Percentiles rank a stretch among this genome's conserved stretches.
Conservation (phyloP, 495 filamentous ascomycete species). For the Astrocystis sublimbata region DNA sequence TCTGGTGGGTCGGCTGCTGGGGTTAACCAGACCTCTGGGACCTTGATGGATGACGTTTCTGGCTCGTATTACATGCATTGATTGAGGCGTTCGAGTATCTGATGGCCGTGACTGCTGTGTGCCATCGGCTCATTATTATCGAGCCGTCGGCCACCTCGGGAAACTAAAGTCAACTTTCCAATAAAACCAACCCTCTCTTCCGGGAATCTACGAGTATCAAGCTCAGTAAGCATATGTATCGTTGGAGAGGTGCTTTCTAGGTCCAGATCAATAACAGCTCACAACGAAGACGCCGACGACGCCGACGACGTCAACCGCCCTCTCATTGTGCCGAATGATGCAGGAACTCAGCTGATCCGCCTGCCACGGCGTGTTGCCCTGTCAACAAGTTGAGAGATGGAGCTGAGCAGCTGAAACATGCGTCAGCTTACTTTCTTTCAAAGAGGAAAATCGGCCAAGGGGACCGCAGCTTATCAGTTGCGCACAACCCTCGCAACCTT, state of each 20-base stretch:
- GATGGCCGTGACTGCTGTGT: too few species aligned
- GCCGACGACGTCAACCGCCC: background rate
- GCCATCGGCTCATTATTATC: background rate
- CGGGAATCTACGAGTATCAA: too few species aligned
- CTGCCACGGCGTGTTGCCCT: slow-evolving; percentile 4
- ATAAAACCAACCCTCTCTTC: too few species aligned
- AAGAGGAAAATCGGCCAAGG: background rate
- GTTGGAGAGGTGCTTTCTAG: too few species aligned
- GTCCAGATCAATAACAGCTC: background rate
- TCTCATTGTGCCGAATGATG: slow-evolving; percentile 10
- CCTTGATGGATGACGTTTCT: background rate
- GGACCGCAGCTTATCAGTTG: too few species aligned
- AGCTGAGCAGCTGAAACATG: slow-evolving; percentile 8
- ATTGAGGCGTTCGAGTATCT: too few species aligned
- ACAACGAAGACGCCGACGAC: background rate
- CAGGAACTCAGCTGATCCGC: slow-evolving; percentile 2
- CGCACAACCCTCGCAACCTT: too few species aligned
- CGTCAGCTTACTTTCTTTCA: slow-evolving; percentile 3
- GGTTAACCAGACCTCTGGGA: slow-evolving; percentile 5
- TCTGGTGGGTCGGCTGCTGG: background rate
- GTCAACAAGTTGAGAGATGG: slow-evolving; percentile 1
- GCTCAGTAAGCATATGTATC: too few species aligned
- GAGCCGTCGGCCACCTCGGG: too few species aligned
- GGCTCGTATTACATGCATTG: background rate
- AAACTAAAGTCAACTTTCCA: too few species aligned